Percentiles rank a stretch among this genome's conserved stretches.
Conservation (phyloP, 1,284 basidiomycete genomes). For the Trichosporon ovoides region DNA sequence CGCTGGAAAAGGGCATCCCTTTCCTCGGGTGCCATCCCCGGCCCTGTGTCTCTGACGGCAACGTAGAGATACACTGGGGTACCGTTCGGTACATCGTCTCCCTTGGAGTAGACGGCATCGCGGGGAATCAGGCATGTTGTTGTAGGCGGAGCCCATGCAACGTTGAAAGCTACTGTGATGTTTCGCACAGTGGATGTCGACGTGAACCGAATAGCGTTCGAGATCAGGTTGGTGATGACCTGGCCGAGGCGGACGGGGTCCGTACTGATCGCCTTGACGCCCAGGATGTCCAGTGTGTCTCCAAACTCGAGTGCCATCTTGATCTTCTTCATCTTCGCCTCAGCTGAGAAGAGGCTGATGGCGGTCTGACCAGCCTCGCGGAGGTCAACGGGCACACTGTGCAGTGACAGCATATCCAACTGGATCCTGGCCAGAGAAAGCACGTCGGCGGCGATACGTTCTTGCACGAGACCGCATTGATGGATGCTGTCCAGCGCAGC, state of each 20-base stretch:
- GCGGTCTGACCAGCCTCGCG: conserved; percentile 31
- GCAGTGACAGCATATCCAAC: conserved; percentile 31
- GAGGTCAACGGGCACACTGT: conserved; percentile 34
- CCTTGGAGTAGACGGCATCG: not conserved
- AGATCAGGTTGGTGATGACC: conserved; percentile 31
- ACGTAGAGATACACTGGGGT: conserved; percentile 24
- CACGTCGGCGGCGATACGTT: conserved; percentile 50
- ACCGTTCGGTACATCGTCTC: conserved; percentile 5
- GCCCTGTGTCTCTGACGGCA: conserved; percentile 31
- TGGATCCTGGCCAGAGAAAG: conserved; percentile 49
- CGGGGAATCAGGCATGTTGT: conserved; percentile 20
- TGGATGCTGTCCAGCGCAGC: conserved; percentile 35
- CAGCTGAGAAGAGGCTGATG: conserved; percentile 22
- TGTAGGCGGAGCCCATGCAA: conserved; percentile 21
- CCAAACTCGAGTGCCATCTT: conserved; percentile 21
- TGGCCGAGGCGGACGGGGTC: conserved; percentile 38
- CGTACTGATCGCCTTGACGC: conserved; percentile 21
- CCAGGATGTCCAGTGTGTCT: conserved; percentile 8
- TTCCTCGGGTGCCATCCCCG: conserved; percentile 28
- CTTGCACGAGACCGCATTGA: conserved; percentile 48
- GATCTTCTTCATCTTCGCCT: conserved; percentile 28
- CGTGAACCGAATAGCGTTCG: conserved; percentile 33
- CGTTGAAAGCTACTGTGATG: conserved; percentile 30
- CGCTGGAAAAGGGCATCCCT: conserved; percentile 27
- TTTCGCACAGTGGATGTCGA: conserved; percentile 15